Conservation (phyloP, 257 asterid species). For the Schizonepeta tenuifolia region DNA sequence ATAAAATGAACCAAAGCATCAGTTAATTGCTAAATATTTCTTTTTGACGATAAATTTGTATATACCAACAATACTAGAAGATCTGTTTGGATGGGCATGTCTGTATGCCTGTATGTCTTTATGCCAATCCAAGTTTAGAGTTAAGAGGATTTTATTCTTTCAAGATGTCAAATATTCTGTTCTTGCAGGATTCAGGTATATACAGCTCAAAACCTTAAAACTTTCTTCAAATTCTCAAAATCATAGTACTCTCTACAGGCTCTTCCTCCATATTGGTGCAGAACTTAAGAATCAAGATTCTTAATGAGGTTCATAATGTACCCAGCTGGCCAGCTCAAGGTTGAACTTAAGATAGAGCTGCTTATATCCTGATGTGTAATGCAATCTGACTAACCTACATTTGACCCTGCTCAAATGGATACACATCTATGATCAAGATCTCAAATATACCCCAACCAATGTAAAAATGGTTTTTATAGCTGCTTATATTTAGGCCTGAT, state of each 20-base stretch:
- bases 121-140: neutral
- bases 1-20: too few species aligned
- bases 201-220: neutral
- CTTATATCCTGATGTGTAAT: constrained; percentile 13
- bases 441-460: neutral
- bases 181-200: neutral
- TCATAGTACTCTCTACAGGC: neutral
- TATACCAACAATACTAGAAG: too few species aligned
- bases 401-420: neutral
- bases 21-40: too few species aligned
- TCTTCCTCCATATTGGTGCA: constrained; percentile 17
- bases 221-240: constrained; percentile 11
- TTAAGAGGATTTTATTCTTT: neutral
- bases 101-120: too few species aligned
- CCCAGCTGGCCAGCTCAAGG: neutral
- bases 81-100: too few species aligned
- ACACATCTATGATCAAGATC: neutral
- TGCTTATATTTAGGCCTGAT: neutral
- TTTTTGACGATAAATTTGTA: too few species aligned
- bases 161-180: neutral
- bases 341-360: neutral
- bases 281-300: constrained; percentile 3
- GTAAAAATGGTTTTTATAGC: neutral
- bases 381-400: constrained; percentile 2
- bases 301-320: neutral